Base-by-base conservation (phyloP, 495 filamentous ascomycete species). In the Trichoderma erinaceum region DNA sequence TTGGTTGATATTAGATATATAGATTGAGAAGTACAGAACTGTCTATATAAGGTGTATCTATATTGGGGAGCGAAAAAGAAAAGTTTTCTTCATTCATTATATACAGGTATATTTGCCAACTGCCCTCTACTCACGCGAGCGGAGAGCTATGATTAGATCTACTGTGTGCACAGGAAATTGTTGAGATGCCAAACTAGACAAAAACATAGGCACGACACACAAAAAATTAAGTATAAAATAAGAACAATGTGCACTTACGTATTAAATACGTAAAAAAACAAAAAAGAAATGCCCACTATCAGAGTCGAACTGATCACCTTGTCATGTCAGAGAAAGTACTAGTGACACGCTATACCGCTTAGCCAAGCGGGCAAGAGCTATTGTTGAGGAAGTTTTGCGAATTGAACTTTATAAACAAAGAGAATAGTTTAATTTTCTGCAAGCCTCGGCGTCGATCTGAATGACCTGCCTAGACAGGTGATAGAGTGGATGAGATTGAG, bases 251-350 rank as follows among this genome's bases (percentile, higher is more conserved):
- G 4, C 5, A 25, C 1, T 52, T 6, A 58, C 12, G 5, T 0
- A n/a, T 1, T n/a, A 48, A 11, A 48, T 15, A 15, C 15, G 3
- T 1, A 32, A 61, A 29, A 13, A 61, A 1, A 21, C 0, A 15
- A 61, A 61, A 61, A 61, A 61, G 5, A 29, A 52, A 61, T 61
- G 56, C 56, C 56, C 56, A 61, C 56, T 61, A 61, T 61, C 56
- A 61, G 56, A 61, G 56, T 61, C 56, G 56, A 61, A 61, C 56
- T 61, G 56, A 61, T 61, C 56, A 61, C 56, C 56, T 61, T 61
- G 56, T 61, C 56, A 61, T 61, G 25, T 61, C 56, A 61, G 16
- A 23, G 29, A 13, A 13, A 16, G 4, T 61, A 61, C 56, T 61
- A 61, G 56, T 61, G 56, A 61, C 56, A 61, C 56, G 56, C 56